A percentile compares a stretch with the other conserved stretches of the same genome.
Evolutionary conservation across 1,284 basidiomycete species (phyloP).

Genomic region (Anthracocystis walkeri): DNA sequence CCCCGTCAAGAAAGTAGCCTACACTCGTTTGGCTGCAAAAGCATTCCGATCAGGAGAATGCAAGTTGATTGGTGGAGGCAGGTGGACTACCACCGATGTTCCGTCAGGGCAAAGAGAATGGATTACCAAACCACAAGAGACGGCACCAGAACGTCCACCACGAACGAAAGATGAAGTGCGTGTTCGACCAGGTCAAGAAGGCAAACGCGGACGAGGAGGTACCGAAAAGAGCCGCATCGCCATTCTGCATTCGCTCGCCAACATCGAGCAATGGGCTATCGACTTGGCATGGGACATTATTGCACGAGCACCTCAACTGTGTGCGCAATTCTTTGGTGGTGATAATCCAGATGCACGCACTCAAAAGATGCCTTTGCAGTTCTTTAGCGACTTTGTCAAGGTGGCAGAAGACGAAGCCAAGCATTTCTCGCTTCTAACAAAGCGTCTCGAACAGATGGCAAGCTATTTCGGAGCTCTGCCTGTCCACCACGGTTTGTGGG

Average conservation of each 20-base stretch:
- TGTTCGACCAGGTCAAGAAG: constrained; percentile 77
- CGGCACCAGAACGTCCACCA: constrained; percentile 79
- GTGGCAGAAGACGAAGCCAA: constrained; percentile 84
- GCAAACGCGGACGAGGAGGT: constrained; percentile 74
- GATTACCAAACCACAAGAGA: constrained; percentile 46
- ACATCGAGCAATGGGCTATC: constrained; percentile 88
- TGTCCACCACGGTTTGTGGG: constrained; percentile 76
- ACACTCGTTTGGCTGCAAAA: constrained; percentile 78
- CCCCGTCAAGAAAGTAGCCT: constrained; percentile 79
- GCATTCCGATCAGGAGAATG: constrained; percentile 79
- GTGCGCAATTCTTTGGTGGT: constrained; percentile 37
- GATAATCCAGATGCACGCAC: constrained; percentile 27
- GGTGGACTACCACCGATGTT: constrained; percentile 33
- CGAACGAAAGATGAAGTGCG: constrained; percentile 73
- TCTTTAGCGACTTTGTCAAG: constrained; percentile 69
- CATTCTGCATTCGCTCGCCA: constrained; percentile 84
- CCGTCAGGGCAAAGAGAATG: constrained; percentile 29
- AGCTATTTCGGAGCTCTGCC: constrained; percentile 78
- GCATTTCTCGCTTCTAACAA: constrained; percentile 72
- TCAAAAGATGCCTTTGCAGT: constrained; percentile 60
- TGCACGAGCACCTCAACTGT: constrained; percentile 72
- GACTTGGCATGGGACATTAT: constrained; percentile 75
- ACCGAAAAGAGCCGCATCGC: constrained; percentile 77
- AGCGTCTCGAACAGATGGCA: constrained; percentile 74
- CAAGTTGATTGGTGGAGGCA: constrained; percentile 74